A percentile compares a stretch with the other conserved stretches of the same genome.
These are phyloP conservation scores for Mikania micrantha DNA, from an alignment of 129 eudicot species.

Conservation along the genomic window DNA sequence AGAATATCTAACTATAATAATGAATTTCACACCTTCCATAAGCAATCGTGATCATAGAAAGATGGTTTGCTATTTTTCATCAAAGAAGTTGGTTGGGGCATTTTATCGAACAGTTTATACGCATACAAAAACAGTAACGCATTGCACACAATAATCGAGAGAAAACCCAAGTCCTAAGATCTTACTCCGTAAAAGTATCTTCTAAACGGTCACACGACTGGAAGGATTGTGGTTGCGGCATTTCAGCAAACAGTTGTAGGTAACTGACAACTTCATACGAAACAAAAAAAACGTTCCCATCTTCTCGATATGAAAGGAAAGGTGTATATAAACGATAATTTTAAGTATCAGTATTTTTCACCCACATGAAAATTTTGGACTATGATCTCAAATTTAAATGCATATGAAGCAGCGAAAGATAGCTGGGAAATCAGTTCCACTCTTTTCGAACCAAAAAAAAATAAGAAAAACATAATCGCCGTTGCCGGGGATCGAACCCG, in stretches of 20 bases:
- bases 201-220: too few relatives aligned
- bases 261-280: neutral
- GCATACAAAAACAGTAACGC: neutral
- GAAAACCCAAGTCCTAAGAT: too few relatives aligned
- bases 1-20: neutral
- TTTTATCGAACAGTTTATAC: neutral
- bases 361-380: neutral
- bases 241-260: neutral
- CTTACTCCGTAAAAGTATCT: too few relatives aligned
- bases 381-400: neutral
- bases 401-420: too few relatives aligned
- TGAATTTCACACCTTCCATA: neutral
- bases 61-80: neutral
- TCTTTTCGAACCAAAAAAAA: too few relatives aligned
- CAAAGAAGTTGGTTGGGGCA: neutral
- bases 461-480: neutral
- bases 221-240: neutral
- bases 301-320: neutral
- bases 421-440: too few relatives aligned
- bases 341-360: too few relatives aligned
- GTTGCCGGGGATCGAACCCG: slow-evolving; percentile 42
- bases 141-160: too few relatives aligned
- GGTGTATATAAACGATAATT: too few relatives aligned
- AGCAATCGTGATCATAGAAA: neutral
- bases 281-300: neutral